Percentiles rank a stretch among this genome's conserved stretches.
These are phyloP conservation scores for Orbilia quercus DNA, from an alignment of 2,329 filamentous ascomycete genomes.

Conservation along the genomic window DNA sequence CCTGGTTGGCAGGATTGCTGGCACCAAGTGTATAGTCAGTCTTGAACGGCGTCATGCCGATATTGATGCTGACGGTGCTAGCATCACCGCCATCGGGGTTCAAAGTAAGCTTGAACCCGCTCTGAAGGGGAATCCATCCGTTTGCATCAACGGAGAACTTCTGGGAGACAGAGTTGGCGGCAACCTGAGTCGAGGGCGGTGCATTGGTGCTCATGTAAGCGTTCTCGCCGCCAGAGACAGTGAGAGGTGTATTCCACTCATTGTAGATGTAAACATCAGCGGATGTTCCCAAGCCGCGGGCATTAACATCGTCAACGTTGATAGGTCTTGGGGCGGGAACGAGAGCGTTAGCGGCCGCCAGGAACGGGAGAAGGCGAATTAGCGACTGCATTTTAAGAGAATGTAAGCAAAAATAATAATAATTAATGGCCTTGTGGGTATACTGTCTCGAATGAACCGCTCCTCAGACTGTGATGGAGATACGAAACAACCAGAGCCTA, in stretches of 20 bases:
- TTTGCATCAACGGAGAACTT: conserved; percentile 37
- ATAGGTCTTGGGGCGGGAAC: conserved; percentile 43
- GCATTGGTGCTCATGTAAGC: conserved; percentile 28
- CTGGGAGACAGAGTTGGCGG: conserved; percentile 18
- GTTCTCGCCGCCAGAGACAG: conserved; percentile 21
- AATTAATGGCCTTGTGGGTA: conserved; percentile 4
- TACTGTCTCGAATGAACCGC: conserved; percentile 5
- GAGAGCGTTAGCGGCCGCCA: conserved; percentile 42
- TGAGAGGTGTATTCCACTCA: conserved; percentile 25
- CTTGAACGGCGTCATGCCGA: conserved; percentile 31
- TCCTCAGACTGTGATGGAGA: conserved; percentile 13
- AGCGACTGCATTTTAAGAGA: conserved; percentile 40
- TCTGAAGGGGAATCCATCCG: conserved; percentile 48
- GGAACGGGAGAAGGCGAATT: conserved; percentile 38
- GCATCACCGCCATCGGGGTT: conserved; percentile 26
- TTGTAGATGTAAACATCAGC: conserved; percentile 44
- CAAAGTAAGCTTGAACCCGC: conserved; percentile 35
- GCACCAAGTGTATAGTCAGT: conserved; percentile 19
- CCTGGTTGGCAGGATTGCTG: conserved; percentile 31
- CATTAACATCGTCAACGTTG: conserved; percentile 4
- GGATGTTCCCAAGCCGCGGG: conserved; percentile 42
- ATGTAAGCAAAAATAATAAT: not conserved
- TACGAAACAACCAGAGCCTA: not conserved
- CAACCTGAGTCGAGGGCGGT: conserved; percentile 19
- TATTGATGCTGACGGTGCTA: conserved; percentile 41